Conservation (phyloP, 805 yeast genomes). For the Komagataella phaffii region DNA sequence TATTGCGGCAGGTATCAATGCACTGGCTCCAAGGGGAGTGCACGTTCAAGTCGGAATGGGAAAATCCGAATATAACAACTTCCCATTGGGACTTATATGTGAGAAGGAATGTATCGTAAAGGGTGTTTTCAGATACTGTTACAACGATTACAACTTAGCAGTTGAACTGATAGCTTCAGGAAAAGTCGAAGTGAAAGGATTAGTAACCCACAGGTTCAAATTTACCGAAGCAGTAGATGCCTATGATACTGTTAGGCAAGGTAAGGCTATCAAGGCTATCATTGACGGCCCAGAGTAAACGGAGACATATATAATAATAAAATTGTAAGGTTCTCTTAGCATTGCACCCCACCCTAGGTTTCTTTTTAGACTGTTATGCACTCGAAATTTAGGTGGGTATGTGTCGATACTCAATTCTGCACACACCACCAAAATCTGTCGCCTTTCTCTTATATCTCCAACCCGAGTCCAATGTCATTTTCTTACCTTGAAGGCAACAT, state of each 20-base stretch:
- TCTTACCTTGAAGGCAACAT: conserved; percentile 16
- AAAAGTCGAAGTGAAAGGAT: conserved; percentile 47
- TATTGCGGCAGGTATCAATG: conserved; percentile 51
- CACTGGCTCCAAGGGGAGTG: conserved; percentile 54
- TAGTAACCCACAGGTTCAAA: conserved; percentile 62
- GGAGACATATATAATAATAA: background rate
- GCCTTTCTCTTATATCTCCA: background rate
- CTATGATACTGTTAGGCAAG: conserved; percentile 53
- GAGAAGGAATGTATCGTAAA: conserved; percentile 54
- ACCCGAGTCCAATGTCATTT: background rate
- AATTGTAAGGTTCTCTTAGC: background rate
- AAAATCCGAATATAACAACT: conserved; percentile 40
- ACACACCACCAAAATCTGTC: background rate
- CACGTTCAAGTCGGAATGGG: conserved; percentile 86
- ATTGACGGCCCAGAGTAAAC: conserved; percentile 60
- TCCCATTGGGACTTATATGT: conserved; percentile 63
- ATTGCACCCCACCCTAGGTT: too few relatives aligned
- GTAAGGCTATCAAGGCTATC: conserved; percentile 64
- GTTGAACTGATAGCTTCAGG: conserved; percentile 54
- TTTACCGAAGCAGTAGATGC: conserved; percentile 70
- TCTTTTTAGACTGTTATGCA: background rate
- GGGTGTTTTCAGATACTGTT: conserved; percentile 74
- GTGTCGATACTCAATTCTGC: background rate
- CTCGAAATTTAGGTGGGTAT: background rate
- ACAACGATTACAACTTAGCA: conserved; percentile 64